Conservation (phyloP, 2,329 filamentous ascomycete genomes). For the Neoscytalidium dimidiatum region DNA sequence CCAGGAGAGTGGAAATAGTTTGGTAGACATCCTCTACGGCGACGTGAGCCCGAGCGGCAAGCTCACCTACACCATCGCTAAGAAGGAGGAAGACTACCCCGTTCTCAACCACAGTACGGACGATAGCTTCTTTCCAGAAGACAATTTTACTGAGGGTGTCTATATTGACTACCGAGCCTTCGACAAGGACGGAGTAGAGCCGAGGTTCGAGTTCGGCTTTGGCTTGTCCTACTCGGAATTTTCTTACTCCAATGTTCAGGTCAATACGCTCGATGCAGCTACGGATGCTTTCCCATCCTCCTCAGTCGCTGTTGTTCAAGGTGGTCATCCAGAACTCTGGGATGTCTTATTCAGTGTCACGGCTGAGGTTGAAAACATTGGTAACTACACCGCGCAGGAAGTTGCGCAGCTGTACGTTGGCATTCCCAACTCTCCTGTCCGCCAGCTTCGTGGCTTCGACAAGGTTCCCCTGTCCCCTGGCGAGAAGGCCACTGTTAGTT, state of each 20-base stretch:
- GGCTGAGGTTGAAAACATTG: constrained; percentile 23
- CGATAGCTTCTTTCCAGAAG: constrained; percentile 22
- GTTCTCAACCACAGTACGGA: constrained; percentile 29
- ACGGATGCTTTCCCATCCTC: not conserved
- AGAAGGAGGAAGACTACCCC: constrained; percentile 69
- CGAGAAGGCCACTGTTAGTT: constrained; percentile 43
- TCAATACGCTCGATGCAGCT: constrained; percentile 40
- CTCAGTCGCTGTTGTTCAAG: constrained; percentile 14
- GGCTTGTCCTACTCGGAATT: constrained; percentile 68
- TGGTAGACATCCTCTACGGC: constrained; percentile 31
- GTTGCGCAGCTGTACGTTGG: constrained; percentile 25
- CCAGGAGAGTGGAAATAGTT: constrained; percentile 31
- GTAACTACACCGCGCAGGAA: constrained; percentile 15
- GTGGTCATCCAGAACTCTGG: constrained; percentile 19
- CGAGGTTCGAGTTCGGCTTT: constrained; percentile 68
- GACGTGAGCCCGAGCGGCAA: constrained; percentile 73
- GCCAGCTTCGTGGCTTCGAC: constrained; percentile 23
- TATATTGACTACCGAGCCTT: constrained; percentile 51
- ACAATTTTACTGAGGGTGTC: constrained; percentile 49
- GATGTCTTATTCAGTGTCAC: constrained; percentile 17
- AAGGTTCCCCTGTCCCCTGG: constrained; percentile 20
- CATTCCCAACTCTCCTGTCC: constrained; percentile 34
- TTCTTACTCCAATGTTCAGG: constrained; percentile 55
- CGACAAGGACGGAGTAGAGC: constrained; percentile 63
- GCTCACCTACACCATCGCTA: constrained; percentile 84